Conservation (phyloP, 108 stramenopile species). For the Cyclotella choctawhatcheeana region DNA sequence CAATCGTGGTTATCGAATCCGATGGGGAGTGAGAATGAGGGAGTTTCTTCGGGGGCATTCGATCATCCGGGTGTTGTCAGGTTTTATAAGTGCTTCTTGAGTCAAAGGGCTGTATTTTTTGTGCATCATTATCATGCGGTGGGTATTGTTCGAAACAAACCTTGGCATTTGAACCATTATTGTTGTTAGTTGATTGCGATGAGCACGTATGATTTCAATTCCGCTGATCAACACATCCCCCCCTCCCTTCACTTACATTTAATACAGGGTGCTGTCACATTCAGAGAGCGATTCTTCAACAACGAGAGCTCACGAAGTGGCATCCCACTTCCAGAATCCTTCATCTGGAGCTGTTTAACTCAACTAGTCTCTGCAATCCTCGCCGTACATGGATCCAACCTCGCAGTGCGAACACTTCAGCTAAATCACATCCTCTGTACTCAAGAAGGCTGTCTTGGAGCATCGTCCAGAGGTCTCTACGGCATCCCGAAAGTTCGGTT, state of each 20-base stretch:
- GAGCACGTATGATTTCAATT: neutral
- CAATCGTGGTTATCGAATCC: slow-evolving; percentile 61
- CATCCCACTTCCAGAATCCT: slow-evolving; percentile 68
- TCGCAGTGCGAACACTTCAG: slow-evolving; percentile 83
- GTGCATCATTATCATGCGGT: slow-evolving; percentile 83
- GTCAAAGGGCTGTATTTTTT: slow-evolving; percentile 91
- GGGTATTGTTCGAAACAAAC: too few species aligned
- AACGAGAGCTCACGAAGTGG: slow-evolving; percentile 3
- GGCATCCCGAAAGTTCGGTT: slow-evolving; percentile 59
- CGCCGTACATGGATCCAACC: slow-evolving; percentile 72
- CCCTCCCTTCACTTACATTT: neutral
- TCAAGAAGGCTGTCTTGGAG: slow-evolving; percentile 26
- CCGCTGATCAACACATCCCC: neutral
- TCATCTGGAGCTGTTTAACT: slow-evolving; percentile 87
- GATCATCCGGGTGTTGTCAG: slow-evolving; percentile 80
- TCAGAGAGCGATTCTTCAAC: slow-evolving; percentile 71
- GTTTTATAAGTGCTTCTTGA: slow-evolving; percentile 77
- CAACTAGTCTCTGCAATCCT: slow-evolving; percentile 83
- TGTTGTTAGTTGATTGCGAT: neutral
- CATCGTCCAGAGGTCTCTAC: slow-evolving; percentile 28
- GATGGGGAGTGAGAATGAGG: slow-evolving; percentile 11
- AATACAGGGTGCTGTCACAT: slow-evolving; percentile 59
- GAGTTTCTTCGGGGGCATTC: neutral
- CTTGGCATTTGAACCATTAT: too few species aligned
- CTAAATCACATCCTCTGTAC: slow-evolving; percentile 67